These are phyloP conservation scores for Syzygium syzygioides DNA, from an alignment of 441 rosid genomes.

Conservation along the genomic window DNA sequence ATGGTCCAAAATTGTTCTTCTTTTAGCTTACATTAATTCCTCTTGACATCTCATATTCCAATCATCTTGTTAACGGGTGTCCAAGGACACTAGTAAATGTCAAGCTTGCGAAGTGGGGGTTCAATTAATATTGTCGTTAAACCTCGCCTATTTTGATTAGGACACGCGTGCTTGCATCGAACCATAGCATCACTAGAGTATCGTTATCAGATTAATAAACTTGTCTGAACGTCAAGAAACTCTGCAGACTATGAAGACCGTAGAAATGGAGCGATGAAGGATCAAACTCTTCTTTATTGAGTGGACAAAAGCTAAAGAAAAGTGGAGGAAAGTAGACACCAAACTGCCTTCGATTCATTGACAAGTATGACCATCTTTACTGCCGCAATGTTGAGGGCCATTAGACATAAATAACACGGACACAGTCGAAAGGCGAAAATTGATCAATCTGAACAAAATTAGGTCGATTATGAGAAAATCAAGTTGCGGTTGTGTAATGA, in stretches of 20 bases:
- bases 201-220: neutral
- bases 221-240: neutral
- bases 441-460: accelerated
- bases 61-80: neutral
- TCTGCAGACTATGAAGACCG: neutral
- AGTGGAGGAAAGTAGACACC: neutral
- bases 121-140: neutral
- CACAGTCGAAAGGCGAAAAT: neutral
- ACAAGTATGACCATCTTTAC: neutral
- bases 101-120: neutral
- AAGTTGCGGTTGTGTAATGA: neutral
- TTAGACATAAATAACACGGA: too few relatives aligned
- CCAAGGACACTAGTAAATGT: neutral
- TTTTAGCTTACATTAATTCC: neutral
- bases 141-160: neutral
- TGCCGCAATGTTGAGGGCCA: neutral
- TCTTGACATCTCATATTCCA: neutral
- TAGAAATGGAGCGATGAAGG: neutral
- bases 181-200: neutral
- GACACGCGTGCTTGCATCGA: neutral
- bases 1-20: neutral
- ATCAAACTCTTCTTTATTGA: neutral
- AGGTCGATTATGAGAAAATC: neutral
- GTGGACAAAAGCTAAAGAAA: neutral
- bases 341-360: neutral